Conservation (phyloP, 164 flowering plant genomes). For the Vitis amurensis region DNA sequence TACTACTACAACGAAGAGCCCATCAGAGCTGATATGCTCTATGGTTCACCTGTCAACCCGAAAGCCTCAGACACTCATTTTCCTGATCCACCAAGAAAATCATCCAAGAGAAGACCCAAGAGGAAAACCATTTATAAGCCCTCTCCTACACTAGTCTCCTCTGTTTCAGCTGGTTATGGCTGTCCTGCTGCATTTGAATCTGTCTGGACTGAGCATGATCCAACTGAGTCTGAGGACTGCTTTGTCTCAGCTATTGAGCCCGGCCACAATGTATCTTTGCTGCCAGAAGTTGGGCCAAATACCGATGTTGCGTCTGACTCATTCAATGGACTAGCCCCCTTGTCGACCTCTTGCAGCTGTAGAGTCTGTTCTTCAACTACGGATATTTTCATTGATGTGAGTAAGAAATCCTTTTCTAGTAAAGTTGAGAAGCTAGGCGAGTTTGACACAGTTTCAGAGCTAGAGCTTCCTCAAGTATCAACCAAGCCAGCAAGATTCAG, state of each 20-base stretch:
- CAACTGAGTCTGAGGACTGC: conserved; percentile 14
- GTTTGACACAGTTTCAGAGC: conserved; percentile 28
- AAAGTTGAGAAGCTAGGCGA: conserved; percentile 24
- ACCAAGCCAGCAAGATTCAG: conserved; percentile 41
- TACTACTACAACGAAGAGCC: conserved; percentile 41
- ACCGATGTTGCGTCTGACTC: neutral
- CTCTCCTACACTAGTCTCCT: conserved; percentile 25
- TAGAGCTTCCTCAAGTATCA: conserved; percentile 53
- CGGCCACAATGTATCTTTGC: conserved; percentile 3
- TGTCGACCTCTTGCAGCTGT: conserved; percentile 35
- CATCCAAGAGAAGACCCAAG: conserved; percentile 24
- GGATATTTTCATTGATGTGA: conserved; percentile 52
- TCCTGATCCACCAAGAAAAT: conserved; percentile 35
- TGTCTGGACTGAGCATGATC: conserved; percentile 13
- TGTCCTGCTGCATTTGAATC: conserved; percentile 25
- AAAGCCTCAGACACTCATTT: conserved; percentile 30
- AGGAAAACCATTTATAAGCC: conserved; percentile 35
- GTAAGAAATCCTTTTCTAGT: conserved; percentile 10
- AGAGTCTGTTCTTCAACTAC: conserved; percentile 36
- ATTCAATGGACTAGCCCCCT: conserved; percentile 13
- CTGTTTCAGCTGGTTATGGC: conserved; percentile 29
- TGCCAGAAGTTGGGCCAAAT: conserved; percentile 7
- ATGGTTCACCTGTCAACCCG: conserved; percentile 24
- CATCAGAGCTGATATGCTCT: conserved; percentile 11
- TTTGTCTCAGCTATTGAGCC: conserved; percentile 17